phyloP scores from a whole-genome alignment of 2,329 filamentous ascomycete genomes.

The Cordyceps cicadae region DNA sequence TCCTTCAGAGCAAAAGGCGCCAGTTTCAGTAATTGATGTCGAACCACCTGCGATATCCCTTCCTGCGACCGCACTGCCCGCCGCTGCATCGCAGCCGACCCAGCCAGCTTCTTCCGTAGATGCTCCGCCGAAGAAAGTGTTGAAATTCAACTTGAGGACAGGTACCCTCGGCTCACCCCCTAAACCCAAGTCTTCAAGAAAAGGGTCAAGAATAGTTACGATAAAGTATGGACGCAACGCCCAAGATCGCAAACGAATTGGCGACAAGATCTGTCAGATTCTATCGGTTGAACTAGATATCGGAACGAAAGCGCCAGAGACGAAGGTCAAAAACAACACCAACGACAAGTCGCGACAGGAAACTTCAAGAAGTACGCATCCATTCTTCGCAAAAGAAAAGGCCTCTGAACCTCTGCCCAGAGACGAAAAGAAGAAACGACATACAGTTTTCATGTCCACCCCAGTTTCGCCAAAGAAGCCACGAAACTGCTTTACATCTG shows the following conservation, averaged over 20 bases:
- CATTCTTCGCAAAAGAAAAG: conserved; percentile 32
- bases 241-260: conserved; percentile 39
- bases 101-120: neutral
- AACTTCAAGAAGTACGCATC: conserved; percentile 30
- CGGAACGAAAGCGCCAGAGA: conserved; percentile 2
- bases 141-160: conserved; percentile 51
- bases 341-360: conserved; percentile 18
- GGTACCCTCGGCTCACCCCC: conserved; percentile 56
- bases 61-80: no score
- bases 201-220: conserved; percentile 37
- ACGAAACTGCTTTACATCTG: conserved; percentile 23
- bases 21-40: no score
- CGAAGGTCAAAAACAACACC: conserved; percentile 22
- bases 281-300: conserved; percentile 30
- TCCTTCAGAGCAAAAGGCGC: neutral
- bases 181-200: conserved; percentile 36
- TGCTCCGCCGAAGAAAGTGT: conserved; percentile 33
- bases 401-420: conserved; percentile 19
- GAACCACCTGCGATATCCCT: neutral
- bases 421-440: conserved; percentile 22
- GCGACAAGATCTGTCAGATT: conserved; percentile 56
- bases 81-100: no score
- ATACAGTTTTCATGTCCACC: conserved; percentile 43
- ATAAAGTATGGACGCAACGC: conserved; percentile 52
- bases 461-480: conserved; percentile 42